Evolutionary conservation across 1,139 yeast species (phyloP).

Genomic region (Diutina mesorugosa): DNA sequence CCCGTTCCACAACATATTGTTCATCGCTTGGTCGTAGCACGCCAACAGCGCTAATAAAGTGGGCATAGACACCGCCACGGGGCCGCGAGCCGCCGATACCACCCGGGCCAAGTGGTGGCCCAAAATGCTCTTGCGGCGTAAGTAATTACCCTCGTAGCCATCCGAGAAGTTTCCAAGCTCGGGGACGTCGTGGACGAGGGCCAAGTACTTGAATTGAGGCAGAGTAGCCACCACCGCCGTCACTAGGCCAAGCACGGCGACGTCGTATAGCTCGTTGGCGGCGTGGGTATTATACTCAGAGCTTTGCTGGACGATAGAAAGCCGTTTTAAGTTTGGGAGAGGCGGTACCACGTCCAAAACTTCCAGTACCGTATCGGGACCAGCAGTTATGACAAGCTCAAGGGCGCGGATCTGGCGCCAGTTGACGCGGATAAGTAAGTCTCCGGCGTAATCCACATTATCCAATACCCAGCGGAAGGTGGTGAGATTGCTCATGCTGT

Average conservation of each 20-base stretch:
- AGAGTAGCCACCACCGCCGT: constrained; percentile 17
- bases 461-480: not conserved
- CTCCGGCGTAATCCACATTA: not conserved
- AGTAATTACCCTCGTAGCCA: constrained; percentile 62
- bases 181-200: constrained; percentile 42
- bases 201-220: constrained; percentile 19
- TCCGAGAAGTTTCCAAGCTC: constrained; percentile 22
- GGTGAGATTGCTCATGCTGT: not conserved
- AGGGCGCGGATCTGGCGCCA: not conserved
- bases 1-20: constrained; percentile 65
- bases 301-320: not conserved
- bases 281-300: constrained; percentile 23
- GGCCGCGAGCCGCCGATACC: constrained; percentile 11
- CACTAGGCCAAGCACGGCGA: constrained; percentile 32
- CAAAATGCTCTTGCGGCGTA: constrained; percentile 41
- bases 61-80: constrained; percentile 38
- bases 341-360: not conserved
- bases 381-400: not conserved
- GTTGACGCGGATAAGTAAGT: not conserved
- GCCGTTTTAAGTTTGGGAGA: not conserved
- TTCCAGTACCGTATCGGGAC: not conserved
- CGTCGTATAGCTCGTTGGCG: constrained; percentile 44
- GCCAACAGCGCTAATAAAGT: constrained; percentile 45
- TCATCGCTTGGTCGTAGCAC: constrained; percentile 57
- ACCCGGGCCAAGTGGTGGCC: constrained; percentile 34